phyloP scores from a whole-genome alignment of 768 basidiomycete genomes.

The Boletus patriciae region DNA sequence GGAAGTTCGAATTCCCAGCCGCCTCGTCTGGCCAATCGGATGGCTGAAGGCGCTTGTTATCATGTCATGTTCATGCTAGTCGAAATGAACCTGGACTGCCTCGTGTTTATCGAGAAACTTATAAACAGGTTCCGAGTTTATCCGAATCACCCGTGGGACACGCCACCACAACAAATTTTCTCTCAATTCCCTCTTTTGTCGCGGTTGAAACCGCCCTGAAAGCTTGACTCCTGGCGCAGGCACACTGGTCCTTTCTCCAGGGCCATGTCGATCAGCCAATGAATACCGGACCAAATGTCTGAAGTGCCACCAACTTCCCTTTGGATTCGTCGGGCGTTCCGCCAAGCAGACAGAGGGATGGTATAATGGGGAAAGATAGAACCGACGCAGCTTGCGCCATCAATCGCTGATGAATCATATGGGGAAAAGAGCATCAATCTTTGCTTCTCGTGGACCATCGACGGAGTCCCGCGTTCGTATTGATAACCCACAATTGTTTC shows the following conservation, averaged over 20 bases:
- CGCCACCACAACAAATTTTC: neutral
- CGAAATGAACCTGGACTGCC: conserved; percentile 23
- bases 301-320: neutral
- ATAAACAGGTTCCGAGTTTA: neutral
- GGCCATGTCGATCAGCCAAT: neutral
- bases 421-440: neutral
- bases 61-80: neutral
- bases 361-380: conserved; percentile 9
- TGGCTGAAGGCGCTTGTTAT: neutral
- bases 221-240: neutral
- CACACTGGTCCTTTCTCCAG: neutral
- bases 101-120: conserved; percentile 19
- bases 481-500: conserved; percentile 51
- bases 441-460: conserved; percentile 13
- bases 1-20: neutral
- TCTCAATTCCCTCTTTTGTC: neutral
- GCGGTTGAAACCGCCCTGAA: too few species aligned
- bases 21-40: conserved; percentile 3
- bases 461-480: conserved; percentile 32
- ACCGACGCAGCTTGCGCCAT: neutral
- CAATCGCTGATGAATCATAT: conserved; percentile 14
- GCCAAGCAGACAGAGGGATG: conserved; percentile 6
- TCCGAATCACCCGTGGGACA: neutral
- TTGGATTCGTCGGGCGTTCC: neutral
- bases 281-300: neutral